These are phyloP conservation scores for Paecilomyces formosus DNA, from an alignment of 2,329 filamentous ascomycete genomes.

Conservation along the genomic window DNA sequence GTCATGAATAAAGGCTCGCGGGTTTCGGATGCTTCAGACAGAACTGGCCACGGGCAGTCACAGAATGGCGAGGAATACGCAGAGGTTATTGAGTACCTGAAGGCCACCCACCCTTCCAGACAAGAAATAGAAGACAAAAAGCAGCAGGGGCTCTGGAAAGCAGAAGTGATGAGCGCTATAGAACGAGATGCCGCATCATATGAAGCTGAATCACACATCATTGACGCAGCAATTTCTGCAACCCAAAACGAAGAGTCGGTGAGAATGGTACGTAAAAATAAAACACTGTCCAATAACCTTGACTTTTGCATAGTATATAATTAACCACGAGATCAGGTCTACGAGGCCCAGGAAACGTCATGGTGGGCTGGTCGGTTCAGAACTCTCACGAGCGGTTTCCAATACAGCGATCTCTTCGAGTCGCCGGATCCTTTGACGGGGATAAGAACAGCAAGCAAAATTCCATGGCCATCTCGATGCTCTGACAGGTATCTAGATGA, in stretches of 20 bases:
- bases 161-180: neutral
- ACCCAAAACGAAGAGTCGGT: neutral
- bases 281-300: neutral
- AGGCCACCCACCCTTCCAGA: neutral
- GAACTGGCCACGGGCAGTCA: neutral
- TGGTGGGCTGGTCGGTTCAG: constrained; percentile 27
- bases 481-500: constrained; percentile 10
- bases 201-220: neutral
- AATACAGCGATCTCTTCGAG: constrained; percentile 24
- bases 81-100: neutral
- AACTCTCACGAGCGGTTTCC: constrained; percentile 22
- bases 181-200: neutral
- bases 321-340: constrained; percentile 10
- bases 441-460: neutral
- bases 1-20: neutral
- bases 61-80: neutral
- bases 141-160: neutral
- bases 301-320: neutral
- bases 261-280: neutral
- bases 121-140: neutral
- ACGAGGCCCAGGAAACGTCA: constrained; percentile 13
- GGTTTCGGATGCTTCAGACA: neutral
- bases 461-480: neutral
- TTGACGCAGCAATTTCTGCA: neutral
- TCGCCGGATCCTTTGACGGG: constrained; percentile 3